Base-by-base conservation (phyloP, 352 stramenopile species). In the Plasmopara viticola region DNA sequence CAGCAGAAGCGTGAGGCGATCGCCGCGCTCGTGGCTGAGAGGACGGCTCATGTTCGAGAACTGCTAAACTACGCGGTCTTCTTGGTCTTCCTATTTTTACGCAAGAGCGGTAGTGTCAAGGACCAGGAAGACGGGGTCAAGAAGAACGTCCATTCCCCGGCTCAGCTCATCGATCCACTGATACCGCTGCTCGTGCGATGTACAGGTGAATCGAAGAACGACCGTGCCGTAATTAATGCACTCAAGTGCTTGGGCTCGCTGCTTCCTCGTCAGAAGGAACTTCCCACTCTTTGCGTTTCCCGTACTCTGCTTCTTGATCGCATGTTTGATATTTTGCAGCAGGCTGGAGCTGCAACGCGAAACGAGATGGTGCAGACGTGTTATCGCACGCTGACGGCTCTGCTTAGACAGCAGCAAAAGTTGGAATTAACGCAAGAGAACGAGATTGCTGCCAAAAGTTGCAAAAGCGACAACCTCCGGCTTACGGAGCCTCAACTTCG, bases 321-420 rank as follows among this genome's bases (percentile, higher is more conserved):
- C n/a, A 74, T 97, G 17, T 90, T 98, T 53, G 87, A 97, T 65
- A 96, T 95, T 56, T 56, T 93, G 44, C 76, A 87, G 43, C 90
- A 95, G 50, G 78, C 89, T 39, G 90, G 87, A 48, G 82, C 85
- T 34, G 94, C 92, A 34, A 96, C 87, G 42, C 84, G 94, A 42
- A 95, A 96, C 56, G 95, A 98, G 56, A 90, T 98, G 72, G 90
- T 96, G 18, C 95, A 98, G 74, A 90, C 88, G 7, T 97, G 94
- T 60, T 98, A 98, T 61, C 92, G 86, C 49, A 90, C 88, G 29
- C 75, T 98, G 6, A 96, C 91, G 14, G 66, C 96, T 9, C 67
- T 98, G 0, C 70, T 98, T 14, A 76, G 86, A 29, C 64, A 72
- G 28, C 64, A 72, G 20, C 64, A 72, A 51, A 56, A 56, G 15